Base-by-base conservation (phyloP, 805 yeast genomes). In the Kazachstania kunashirensis region DNA sequence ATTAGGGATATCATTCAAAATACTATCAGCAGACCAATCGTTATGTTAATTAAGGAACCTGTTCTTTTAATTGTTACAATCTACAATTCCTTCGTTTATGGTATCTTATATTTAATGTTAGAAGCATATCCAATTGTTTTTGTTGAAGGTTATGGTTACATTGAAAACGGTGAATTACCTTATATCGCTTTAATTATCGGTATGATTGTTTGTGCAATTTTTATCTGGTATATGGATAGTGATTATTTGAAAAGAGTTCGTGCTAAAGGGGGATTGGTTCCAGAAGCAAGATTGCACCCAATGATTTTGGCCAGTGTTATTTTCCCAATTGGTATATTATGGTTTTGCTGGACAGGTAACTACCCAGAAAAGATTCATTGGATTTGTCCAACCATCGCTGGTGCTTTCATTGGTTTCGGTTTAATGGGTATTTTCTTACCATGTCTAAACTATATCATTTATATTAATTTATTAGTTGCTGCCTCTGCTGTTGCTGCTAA, bases 311-410 rank as follows among this genome's bases (percentile, higher is more conserved):
- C 94, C 21, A 75, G 79, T 21, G 44, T 83, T 38, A 52, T 70
- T 7, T 84, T 85, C 65, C 81, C 94, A 19, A 65, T 75, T 39
- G 95, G 95, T 36, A 63, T 85, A 42, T 68, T 85, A 50, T 82
- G 94, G 94, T 67, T 86, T 55, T 74, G 83, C 37, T 86, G 95
- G 95, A 66, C 89, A 5, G 95, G 95, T 52, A 71, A 74, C 44
- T 86, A 78, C 59, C 78, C 73, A 30, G 59, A 77, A 23, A 59
- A 61, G 34, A 73, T 84, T 25, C 95, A 79, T 53, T 86, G 92
- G 89, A 79, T 77, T 49, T 82, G 73, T 12, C 92, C 94, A 26
- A 70, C 81, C 2, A 60, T 75, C 17, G 75, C 82, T 24, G 80
- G 84, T 43, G 42, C 72, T 3, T 68, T 78, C 50, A 69, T 75